These are phyloP conservation scores for Mycena filopes DNA, from an alignment of 768 basidiomycete genomes.

Conservation along the genomic window DNA sequence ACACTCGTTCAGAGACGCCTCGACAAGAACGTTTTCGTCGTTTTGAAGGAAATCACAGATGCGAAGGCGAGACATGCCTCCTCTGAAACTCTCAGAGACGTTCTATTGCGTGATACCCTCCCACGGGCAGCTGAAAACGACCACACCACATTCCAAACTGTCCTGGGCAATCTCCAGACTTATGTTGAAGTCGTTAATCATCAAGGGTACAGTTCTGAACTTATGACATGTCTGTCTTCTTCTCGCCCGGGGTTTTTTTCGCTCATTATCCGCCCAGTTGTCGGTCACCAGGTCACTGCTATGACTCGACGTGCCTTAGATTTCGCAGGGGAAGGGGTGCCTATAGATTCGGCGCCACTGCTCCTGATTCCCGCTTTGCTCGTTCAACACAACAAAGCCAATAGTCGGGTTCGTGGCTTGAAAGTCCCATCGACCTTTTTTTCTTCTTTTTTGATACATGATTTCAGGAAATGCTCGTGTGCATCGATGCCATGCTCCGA, in stretches of 20 bases:
- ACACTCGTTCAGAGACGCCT: constrained; percentile 54
- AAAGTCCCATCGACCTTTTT: constrained; percentile 8
- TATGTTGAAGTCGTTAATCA: constrained; percentile 71
- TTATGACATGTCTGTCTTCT: constrained; percentile 64
- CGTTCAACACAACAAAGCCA: constrained; percentile 68
- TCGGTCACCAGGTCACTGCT: constrained; percentile 63
- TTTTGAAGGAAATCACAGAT: constrained; percentile 60
- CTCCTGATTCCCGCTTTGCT: constrained; percentile 62
- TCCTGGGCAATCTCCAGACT: constrained; percentile 64
- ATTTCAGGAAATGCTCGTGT: constrained; percentile 67
- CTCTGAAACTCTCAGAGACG: constrained; percentile 53
- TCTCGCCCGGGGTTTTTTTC: not conserved
- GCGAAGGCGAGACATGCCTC: constrained; percentile 41
- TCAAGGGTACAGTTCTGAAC: constrained; percentile 58
- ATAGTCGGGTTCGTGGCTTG: constrained; percentile 57
- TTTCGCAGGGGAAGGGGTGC: constrained; percentile 48
- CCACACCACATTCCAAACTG: constrained; percentile 57
- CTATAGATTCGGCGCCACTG: constrained; percentile 67
- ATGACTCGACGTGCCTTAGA: constrained; percentile 71
- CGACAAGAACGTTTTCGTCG: constrained; percentile 59
- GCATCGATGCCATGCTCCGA: constrained; percentile 70
- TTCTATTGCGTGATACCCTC: constrained; percentile 67
- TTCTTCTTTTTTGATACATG: too few species aligned
- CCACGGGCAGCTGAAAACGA: constrained; percentile 62
- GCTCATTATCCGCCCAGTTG: constrained; percentile 51